These are phyloP conservation scores for Fusarium subtropicale DNA, from an alignment of 2,329 filamentous ascomycete genomes.

Conservation along the genomic window DNA sequence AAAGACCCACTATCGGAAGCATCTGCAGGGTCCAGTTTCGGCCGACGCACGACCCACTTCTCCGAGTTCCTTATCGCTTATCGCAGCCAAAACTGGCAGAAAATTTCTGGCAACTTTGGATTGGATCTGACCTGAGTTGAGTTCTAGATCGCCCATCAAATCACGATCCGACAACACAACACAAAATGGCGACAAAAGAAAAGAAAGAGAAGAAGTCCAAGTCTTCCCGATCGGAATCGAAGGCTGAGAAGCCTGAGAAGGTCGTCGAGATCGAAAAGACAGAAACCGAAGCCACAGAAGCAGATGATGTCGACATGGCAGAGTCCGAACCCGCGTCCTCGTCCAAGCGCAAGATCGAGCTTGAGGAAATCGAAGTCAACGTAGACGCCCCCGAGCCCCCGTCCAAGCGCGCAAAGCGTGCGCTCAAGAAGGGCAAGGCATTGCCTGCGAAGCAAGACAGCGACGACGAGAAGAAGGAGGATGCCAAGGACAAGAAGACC, in stretches of 20 bases:
- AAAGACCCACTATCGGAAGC: constrained; percentile 26
- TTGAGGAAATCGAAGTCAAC: constrained; percentile 88
- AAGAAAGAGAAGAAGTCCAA: constrained; percentile 43
- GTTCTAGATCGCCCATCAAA: constrained; percentile 4
- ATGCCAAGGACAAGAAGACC: constrained; percentile 57
- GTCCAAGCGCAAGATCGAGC: constrained; percentile 75
- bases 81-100: constrained; percentile 25
- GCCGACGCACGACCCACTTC: constrained; percentile 24
- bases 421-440: constrained; percentile 84
- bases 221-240: constrained; percentile 30
- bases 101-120: constrained; percentile 31
- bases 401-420: constrained; percentile 92
- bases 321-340: constrained; percentile 37
- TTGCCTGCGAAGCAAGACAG: constrained; percentile 57
- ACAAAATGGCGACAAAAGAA: constrained; percentile 47
- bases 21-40: constrained; percentile 31
- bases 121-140: neutral
- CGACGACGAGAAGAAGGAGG: constrained; percentile 52
- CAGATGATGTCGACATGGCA: constrained; percentile 29
- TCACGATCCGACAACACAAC: constrained; percentile 11
- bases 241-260: constrained; percentile 29
- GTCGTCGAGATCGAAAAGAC: constrained; percentile 22
- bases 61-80: constrained; percentile 46
- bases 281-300: constrained; percentile 26
- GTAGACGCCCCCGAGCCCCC: constrained; percentile 89